phyloP scores from a whole-genome alignment of 2,329 filamentous ascomycete genomes.

The Paraconiothyrium sp. region DNA sequence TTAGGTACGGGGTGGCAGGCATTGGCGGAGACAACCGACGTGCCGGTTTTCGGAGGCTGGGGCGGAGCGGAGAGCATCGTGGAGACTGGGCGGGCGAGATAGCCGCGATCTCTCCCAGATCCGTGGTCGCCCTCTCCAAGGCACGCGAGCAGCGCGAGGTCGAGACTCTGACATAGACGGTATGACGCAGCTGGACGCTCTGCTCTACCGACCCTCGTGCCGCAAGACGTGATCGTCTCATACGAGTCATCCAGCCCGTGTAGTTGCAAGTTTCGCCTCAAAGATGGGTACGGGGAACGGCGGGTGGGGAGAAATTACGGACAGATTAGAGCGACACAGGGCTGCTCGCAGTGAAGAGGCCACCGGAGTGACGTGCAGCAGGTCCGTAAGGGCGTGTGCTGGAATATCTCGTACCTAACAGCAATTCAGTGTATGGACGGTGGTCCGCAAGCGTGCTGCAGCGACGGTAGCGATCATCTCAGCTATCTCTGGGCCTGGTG shows the following conservation, averaged over 20 bases:
- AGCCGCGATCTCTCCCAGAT: slow-evolving; percentile 9
- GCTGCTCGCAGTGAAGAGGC: neutral
- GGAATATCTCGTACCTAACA: slow-evolving; percentile 46
- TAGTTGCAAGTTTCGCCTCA: neutral
- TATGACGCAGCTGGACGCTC: neutral
- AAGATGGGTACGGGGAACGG: neutral
- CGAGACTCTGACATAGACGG: no score
- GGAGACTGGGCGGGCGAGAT: slow-evolving; percentile 14
- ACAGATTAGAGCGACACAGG: neutral
- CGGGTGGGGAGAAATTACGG: slow-evolving; percentile 7
- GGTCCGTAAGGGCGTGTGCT: neutral
- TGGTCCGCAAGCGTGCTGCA: slow-evolving; percentile 19
- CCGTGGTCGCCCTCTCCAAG: slow-evolving; percentile 5
- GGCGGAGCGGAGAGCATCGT: slow-evolving; percentile 34
- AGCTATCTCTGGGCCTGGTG: slow-evolving; percentile 31
- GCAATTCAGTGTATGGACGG: slow-evolving; percentile 46
- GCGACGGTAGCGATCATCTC: slow-evolving; percentile 26
- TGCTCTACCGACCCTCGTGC: neutral
- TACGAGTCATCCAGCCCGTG: neutral
- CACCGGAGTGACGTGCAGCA: slow-evolving; percentile 12
- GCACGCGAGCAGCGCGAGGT: slow-evolving; percentile 10
- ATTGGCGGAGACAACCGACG: slow-evolving; percentile 34
- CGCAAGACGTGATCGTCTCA: neutral
- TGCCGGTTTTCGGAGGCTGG: slow-evolving; percentile 31
- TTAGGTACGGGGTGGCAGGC: slow-evolving; percentile 2